phyloP scores from a whole-genome alignment of 208 protist genomes.

The Acanthamoeba lenticulata region DNA sequence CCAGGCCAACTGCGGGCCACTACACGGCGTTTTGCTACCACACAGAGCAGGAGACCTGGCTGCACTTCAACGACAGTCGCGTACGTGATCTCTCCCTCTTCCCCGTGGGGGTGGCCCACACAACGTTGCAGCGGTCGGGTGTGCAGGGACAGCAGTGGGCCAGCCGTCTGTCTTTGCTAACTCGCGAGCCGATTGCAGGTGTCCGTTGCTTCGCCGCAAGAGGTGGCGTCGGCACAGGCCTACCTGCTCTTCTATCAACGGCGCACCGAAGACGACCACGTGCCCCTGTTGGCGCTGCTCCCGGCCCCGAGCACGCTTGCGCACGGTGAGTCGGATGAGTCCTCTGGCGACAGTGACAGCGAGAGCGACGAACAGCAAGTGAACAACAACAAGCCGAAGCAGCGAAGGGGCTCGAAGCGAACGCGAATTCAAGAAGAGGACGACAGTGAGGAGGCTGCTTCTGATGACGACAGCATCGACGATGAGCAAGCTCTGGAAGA shows the following conservation, averaged over 20 bases:
- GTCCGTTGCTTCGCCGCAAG: background rate
- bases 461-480: too few species aligned
- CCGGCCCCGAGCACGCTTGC: background rate
- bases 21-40: conserved; percentile 48
- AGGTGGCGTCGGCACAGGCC: conserved; percentile 23
- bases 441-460: background rate
- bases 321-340: background rate
- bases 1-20: background rate
- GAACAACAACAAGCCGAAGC: background rate
- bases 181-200: background rate
- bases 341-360: background rate
- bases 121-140: background rate
- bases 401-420: background rate
- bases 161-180: background rate
- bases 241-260: conserved; percentile 49
- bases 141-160: background rate
- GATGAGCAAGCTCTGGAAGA: background rate
- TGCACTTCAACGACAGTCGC: conserved; percentile 44
- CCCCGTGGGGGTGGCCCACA: background rate
- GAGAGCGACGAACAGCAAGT: background rate
- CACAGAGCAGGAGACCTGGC: conserved; percentile 39
- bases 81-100: background rate
- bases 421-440: background rate
- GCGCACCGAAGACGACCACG: background rate
- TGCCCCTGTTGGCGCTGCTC: too few species aligned